Evolutionary conservation across 2,329 filamentous ascomycete genomes (phyloP).

Genomic region (Xylariaceae sp.): DNA sequence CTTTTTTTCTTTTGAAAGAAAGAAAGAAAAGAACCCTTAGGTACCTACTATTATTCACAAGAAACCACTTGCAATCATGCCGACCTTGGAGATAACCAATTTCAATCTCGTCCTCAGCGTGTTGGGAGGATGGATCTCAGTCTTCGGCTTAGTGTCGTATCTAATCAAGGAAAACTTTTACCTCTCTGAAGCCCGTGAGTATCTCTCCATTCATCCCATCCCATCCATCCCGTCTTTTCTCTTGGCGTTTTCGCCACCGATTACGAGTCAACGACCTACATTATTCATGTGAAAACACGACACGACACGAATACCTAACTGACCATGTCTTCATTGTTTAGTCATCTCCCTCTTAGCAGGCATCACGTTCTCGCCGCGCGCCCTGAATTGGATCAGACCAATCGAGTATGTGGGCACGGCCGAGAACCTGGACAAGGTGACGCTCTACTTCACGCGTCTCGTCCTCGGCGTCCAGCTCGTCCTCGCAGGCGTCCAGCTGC

Average conservation of each 20-base stretch:
- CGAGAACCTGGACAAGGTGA: constrained; percentile 63
- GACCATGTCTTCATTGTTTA: constrained; percentile 30
- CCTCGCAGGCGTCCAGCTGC: constrained; percentile 80
- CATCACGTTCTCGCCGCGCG: constrained; percentile 71
- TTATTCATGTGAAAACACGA: too few relatives aligned
- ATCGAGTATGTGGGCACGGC: constrained; percentile 63
- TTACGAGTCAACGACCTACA: too few relatives aligned
- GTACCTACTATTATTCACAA: not conserved
- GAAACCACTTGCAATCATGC: constrained; percentile 33
- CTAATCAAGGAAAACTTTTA: constrained; percentile 87
- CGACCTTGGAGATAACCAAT: constrained; percentile 57
- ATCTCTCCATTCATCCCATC: not conserved
- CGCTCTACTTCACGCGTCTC: constrained; percentile 77
- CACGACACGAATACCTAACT: too few relatives aligned
- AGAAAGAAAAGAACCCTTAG: not conserved
- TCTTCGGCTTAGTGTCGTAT: constrained; percentile 89
- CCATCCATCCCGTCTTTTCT: not conserved
- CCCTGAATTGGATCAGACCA: constrained; percentile 68
- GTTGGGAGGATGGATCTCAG: constrained; percentile 77
- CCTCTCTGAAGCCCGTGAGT: constrained; percentile 80
- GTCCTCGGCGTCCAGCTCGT: constrained; percentile 89
- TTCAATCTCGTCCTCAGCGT: constrained; percentile 82
- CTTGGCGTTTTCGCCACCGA: not conserved
- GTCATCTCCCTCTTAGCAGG: constrained; percentile 81
- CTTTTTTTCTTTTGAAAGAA: too few relatives aligned